phyloP scores from a whole-genome alignment of 1,284 basidiomycete species.

The Cryptococcus amylolentus region DNA sequence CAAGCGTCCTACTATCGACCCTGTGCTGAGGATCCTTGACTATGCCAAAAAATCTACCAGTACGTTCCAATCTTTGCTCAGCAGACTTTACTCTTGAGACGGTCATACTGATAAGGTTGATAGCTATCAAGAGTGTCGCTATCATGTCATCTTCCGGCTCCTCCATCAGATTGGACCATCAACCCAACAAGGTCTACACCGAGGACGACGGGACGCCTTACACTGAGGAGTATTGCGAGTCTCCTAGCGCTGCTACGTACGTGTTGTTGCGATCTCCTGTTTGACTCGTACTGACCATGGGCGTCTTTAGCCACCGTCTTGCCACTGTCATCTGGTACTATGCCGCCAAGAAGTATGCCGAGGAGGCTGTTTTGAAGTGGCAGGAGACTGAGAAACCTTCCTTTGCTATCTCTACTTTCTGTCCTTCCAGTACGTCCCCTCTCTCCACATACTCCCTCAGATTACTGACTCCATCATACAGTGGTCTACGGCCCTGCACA shows the following conservation, averaged over 20 bases:
- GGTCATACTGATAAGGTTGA: too few species aligned
- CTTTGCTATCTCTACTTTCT: conserved; percentile 9
- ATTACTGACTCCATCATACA: background rate
- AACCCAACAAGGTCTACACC: conserved; percentile 22
- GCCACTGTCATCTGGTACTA: conserved; percentile 1
- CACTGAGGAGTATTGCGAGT: conserved; percentile 17
- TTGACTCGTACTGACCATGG: too few species aligned
- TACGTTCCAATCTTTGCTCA: conserved; percentile 9
- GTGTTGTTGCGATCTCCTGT: background rate
- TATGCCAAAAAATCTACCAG: conserved; percentile 34
- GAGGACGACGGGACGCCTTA: conserved; percentile 40
- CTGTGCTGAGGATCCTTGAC: conserved; percentile 49
- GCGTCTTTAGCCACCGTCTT: background rate
- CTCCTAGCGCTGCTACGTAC: conserved; percentile 9
- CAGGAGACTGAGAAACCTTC: conserved; percentile 13
- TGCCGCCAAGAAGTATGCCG: conserved; percentile 38
- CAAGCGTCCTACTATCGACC: conserved; percentile 52
- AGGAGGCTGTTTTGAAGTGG: conserved; percentile 20
- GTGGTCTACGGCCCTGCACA: conserved; percentile 28
- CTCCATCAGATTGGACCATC: conserved; percentile 22
- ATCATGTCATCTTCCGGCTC: conserved; percentile 52
- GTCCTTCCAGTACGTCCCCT: conserved; percentile 6
- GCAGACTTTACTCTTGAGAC: background rate
- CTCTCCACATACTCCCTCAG: too few species aligned
- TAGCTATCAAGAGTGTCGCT: conserved; percentile 49